phyloP scores from a whole-genome alignment of 1,284 basidiomycete species.

The Omphalotus olearius region DNA sequence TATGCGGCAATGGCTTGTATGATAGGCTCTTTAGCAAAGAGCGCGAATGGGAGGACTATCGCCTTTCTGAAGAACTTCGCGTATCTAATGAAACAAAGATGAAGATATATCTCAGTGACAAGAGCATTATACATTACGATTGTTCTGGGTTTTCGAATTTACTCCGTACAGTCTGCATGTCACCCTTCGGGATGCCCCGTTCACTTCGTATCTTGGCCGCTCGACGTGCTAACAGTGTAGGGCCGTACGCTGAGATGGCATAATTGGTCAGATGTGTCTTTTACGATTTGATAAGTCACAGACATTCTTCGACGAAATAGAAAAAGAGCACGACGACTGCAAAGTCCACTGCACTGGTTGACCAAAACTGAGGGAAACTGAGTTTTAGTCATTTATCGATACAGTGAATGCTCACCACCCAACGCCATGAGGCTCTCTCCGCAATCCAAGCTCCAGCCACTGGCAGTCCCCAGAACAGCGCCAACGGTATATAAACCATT shows the following conservation, averaged over 20 bases:
- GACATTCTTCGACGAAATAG: background rate
- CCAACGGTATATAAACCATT: slow-evolving; percentile 66
- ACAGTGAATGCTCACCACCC: slow-evolving; percentile 41
- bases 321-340: slow-evolving; percentile 4
- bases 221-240: background rate
- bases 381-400: background rate
- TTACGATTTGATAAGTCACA: background rate
- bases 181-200: background rate
- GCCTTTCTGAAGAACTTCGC: background rate
- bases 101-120: background rate
- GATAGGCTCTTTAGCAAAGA: background rate
- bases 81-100: background rate
- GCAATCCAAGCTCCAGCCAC: slow-evolving; percentile 60
- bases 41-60: background rate
- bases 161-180: background rate
- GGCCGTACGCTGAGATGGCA: background rate
- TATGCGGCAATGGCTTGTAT: slow-evolving; percentile 1
- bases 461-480: slow-evolving; percentile 55
- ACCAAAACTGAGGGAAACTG: slow-evolving; percentile 48
- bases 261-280: background rate
- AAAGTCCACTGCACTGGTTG: slow-evolving; percentile 50
- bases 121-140: slow-evolving; percentile 16
- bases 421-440: slow-evolving; percentile 56
- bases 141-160: background rate
- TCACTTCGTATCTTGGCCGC: background rate